Evolutionary conservation across 352 stramenopile genomes (phyloP), one percentile per base, ranked within the genome.

Genomic region (Phytophthora cactorum): DNA sequence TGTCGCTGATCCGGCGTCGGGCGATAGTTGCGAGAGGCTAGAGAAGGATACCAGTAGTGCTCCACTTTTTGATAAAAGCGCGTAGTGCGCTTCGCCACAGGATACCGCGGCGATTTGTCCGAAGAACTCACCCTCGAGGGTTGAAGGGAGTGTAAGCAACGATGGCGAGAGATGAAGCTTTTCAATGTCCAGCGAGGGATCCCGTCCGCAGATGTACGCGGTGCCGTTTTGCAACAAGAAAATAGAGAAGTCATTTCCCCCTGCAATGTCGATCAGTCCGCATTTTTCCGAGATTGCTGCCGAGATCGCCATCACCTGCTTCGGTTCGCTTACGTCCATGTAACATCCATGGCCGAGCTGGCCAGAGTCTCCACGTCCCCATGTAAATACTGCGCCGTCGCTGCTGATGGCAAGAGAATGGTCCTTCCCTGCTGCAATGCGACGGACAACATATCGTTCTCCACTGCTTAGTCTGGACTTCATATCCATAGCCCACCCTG

Each of bases 331-430:
- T 2, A 87, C 62, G 45, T 94, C 79, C 81, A 91, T 90, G 53
- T 67, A 81, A 17, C 68, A 82, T 8, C 84, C 82, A 32, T 89
- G 82, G 5, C 86, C 86, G 1, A 94, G 76, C 53, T 91, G 86
- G 7, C 86, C 86, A 7, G 72, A 66, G 55, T 91, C 77, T 4
- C 84, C 84, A 12, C 84, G 79, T 0, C 86, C 86, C 86, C 86
- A 94, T 11, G 82, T 84, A 53, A 92, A 92, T 15, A 77, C 78
- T 3, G 72, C 75, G 4, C 84, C 82, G 38, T 88, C 75, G 29
- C 70, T 79, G 22, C 74, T 79, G 34, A 92, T 78, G 0, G 74
- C 86, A 45, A 91, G 36, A 27, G 82, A 92, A 68, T 94, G 86
- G 57, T 89, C 69, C 22, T 81, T 84, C 1, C 86, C 84, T 9